phyloP scores from a whole-genome alignment of 2,329 filamentous ascomycete genomes.

The Pseudocercospora fijiensis region DNA sequence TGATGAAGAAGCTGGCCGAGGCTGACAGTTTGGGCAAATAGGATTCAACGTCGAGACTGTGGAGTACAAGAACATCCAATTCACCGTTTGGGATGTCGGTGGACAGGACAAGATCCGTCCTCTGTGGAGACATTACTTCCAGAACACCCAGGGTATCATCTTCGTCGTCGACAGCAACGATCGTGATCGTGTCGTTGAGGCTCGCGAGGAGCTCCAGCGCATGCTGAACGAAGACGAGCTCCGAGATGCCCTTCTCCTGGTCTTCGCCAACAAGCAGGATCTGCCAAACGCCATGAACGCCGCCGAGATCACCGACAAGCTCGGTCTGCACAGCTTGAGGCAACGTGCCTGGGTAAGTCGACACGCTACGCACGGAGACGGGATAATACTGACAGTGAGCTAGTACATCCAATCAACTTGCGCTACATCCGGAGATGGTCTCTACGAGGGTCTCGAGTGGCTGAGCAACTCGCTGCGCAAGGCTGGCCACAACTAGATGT shows the following conservation, averaged over 20 bases:
- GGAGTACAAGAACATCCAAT: conserved; percentile 99
- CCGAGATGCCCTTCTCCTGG: conserved; percentile 90
- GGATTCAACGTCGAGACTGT: conserved; percentile 99
- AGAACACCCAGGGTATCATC: conserved; percentile 95
- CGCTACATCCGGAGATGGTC: conserved; percentile 97
- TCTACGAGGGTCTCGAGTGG: conserved; percentile 91
- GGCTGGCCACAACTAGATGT: conserved; percentile 50
- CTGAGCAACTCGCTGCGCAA: conserved; percentile 57
- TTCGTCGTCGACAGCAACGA: conserved; percentile 99
- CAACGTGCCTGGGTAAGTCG: conserved; percentile 98
- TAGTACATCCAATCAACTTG: conserved; percentile 99
- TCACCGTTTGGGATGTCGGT: conserved; percentile 99
- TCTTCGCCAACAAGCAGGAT: conserved; percentile 99
- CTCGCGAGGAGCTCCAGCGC: conserved; percentile 90
- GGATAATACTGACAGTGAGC: conserved; percentile 3
- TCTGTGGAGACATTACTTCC: conserved; percentile 99
- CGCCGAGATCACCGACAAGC: conserved; percentile 99
- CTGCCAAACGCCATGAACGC: conserved; percentile 90
- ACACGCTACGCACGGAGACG: conserved; percentile 48
- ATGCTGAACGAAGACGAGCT: conserved; percentile 99
- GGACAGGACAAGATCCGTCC: conserved; percentile 99
- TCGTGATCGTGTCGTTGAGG: conserved; percentile 96
- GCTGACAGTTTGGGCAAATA: conserved; percentile 29
- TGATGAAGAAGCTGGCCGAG: neutral
- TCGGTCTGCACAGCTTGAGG: conserved; percentile 97